A percentile compares a stretch with the other conserved stretches of the same genome.
Conservation (phyloP, 352 stramenopile species). For the Phytopythium ostracodes region DNA sequence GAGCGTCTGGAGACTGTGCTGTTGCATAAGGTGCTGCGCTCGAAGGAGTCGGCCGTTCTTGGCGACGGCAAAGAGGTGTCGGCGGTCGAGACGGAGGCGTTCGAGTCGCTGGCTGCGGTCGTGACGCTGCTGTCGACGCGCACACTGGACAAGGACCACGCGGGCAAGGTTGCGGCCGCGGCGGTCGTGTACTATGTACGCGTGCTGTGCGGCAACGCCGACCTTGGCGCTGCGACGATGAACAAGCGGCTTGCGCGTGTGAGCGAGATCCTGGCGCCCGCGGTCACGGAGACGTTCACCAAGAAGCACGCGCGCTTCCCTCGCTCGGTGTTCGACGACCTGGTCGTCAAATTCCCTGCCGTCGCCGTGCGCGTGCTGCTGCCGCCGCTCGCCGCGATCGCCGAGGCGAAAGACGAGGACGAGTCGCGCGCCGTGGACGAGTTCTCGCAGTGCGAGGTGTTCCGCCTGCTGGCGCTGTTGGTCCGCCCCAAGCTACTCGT, state of each 20-base stretch:
- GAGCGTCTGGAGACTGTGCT: constrained; percentile 68
- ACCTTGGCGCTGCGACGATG: not conserved
- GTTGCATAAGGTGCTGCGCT: constrained; percentile 58
- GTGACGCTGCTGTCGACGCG: constrained; percentile 43
- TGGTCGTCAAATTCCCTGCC: constrained; percentile 50
- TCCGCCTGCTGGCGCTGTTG: constrained; percentile 65
- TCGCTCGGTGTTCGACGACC: constrained; percentile 59
- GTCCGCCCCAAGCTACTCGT: constrained; percentile 50
- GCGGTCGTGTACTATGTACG: constrained; percentile 65
- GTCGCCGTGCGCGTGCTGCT: constrained; percentile 53
- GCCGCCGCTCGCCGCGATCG: constrained; percentile 41
- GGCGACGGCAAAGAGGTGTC: not conserved
- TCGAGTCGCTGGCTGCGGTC: constrained; percentile 30
- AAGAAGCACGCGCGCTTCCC: constrained; percentile 85
- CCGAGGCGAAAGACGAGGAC: constrained; percentile 28
- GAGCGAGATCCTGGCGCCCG: constrained; percentile 23
- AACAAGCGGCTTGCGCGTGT: constrained; percentile 5
- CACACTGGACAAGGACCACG: constrained; percentile 60
- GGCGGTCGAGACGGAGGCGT: constrained; percentile 13
- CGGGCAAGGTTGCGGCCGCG: constrained; percentile 46
- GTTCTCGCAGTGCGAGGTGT: constrained; percentile 76
- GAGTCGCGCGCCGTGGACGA: constrained; percentile 46
- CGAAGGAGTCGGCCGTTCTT: constrained; percentile 41
- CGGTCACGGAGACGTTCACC: constrained; percentile 57
- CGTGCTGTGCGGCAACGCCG: constrained; percentile 22